Conservation (phyloP, 164 flowering plant species). For the Dillenia turbinata region DNA sequence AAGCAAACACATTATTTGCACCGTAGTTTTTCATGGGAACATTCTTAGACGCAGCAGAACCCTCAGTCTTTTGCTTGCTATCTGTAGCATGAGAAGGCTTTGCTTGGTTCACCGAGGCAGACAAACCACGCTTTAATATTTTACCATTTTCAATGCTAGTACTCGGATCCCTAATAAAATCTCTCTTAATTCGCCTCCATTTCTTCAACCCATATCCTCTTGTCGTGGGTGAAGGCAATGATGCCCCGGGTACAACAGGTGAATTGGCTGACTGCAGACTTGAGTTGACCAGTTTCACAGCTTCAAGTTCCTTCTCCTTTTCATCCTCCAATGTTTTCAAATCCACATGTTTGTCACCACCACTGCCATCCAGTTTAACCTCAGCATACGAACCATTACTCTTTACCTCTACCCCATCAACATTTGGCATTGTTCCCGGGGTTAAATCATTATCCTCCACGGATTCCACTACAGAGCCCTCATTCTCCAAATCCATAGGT, state of each 20-base stretch:
- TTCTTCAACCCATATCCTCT: conserved; percentile 85
- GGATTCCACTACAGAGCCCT: conserved; percentile 23
- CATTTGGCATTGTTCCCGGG: conserved; percentile 3
- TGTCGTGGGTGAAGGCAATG: conserved; percentile 16
- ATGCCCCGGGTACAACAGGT: conserved; percentile 12
- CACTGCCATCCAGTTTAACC: not conserved
- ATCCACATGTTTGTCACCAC: conserved; percentile 2
- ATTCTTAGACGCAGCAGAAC: conserved; percentile 37
- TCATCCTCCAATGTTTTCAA: conserved; percentile 1
- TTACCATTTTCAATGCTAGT: conserved; percentile 32
- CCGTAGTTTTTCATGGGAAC: conserved; percentile 9
- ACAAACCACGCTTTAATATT: conserved; percentile 50
- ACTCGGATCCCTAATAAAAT: conserved; percentile 32
- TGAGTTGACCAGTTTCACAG: conserved; percentile 10
- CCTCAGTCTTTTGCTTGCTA: conserved; percentile 31
- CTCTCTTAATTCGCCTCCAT: conserved; percentile 75
- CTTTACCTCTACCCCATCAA: conserved; percentile 18
- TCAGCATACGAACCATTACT: conserved; percentile 29
- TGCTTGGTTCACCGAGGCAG: conserved; percentile 14
- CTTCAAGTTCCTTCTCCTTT: conserved; percentile 12
- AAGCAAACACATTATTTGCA: conserved; percentile 10
- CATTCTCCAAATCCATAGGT: conserved; percentile 43
- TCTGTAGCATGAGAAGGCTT: conserved; percentile 23
- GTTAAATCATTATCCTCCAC: conserved; percentile 30
- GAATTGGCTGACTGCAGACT: conserved; percentile 12